Base-by-base conservation (phyloP, 2,329 filamentous ascomycete species). In the Colletotrichum limetticola region DNA sequence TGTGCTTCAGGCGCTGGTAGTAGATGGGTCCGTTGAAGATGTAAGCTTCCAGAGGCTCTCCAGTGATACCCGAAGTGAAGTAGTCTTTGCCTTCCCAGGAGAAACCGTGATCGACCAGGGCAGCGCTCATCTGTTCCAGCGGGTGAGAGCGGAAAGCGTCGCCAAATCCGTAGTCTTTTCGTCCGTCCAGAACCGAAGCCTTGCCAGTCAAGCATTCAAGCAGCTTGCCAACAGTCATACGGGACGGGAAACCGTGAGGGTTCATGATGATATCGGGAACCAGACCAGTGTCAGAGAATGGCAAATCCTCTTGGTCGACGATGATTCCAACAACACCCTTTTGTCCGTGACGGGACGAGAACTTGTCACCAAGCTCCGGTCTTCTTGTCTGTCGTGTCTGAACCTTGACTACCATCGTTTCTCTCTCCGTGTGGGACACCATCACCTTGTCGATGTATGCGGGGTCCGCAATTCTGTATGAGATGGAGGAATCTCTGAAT, bases 261-360 rank as follows among this genome's bases (percentile, higher is more conserved):
- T 99, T 99, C 97, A 99, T 99, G 90, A 99, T 99, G 77, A 99
- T 98, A 83, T 99, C 97, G 0, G 97, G 97, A n/a, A 92, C 93
- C 76, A 99, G 91, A 2, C 97, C 97, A 65, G 89, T 87, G 83
- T 99, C 97, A 46, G 93, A 93, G 85, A 99, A 99, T 0, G 97
- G 97, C 91, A 99, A 93, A 80, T 99, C 97, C 80, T 97, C 95
- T 84, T 98, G 96, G 75, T 98, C 94, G 22, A 96, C 95, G 71
- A 99, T 98, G 77, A 98, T 96, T 69, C 97, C 97, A 1, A 97
- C 95, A 24, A 98, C 97, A 85, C 97, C 97, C 83, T 99, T 99
- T 80, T 99, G 97, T 24, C 97, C 97, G 88, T 99, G 97, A 72
- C 97, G 94, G 63, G 97, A 99, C 0, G 95, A 98, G 85, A 99